A percentile compares a stretch with the other conserved stretches of the same genome.
phyloP scores from a whole-genome alignment of 139 green algal genomes.

The Coelastrella sp. region DNA sequence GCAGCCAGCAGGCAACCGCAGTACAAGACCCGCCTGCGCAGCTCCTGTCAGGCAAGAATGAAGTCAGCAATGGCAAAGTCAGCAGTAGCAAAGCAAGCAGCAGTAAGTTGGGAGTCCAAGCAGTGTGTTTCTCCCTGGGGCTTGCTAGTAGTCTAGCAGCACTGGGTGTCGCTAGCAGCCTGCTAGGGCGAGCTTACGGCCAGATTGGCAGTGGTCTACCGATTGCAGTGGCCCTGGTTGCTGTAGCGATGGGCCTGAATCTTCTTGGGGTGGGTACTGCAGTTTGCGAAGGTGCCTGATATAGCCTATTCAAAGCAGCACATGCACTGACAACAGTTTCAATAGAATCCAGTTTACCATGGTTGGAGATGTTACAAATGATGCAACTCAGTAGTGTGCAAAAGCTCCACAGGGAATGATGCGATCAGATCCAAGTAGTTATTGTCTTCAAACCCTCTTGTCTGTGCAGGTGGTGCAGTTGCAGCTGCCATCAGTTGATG shows the following conservation, averaged over 20 bases:
- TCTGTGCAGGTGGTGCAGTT: slow-evolving; percentile 75
- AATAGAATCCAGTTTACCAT: too few relatives aligned
- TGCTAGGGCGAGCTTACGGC: slow-evolving; percentile 88
- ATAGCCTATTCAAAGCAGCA: too few relatives aligned
- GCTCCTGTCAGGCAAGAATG: too few relatives aligned
- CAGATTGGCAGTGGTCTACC: slow-evolving; percentile 60
- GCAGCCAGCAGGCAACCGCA: slow-evolving; percentile 2
- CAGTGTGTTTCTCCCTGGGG: slow-evolving; percentile 82
- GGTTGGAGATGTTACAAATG: too few relatives aligned
- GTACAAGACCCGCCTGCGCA: not conserved
- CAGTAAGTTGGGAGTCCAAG: slow-evolving; percentile 47
- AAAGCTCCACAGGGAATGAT: too few relatives aligned
- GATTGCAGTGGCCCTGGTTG: slow-evolving; percentile 71
- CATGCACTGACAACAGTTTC: too few relatives aligned
- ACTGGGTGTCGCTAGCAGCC: slow-evolving; percentile 81
- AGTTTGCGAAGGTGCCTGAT: not conserved
- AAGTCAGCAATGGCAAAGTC: not conserved
- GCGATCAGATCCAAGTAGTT: too few relatives aligned
- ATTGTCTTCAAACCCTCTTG: too few relatives aligned
- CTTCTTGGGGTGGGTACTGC: slow-evolving; percentile 79
- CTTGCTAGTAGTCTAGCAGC: slow-evolving; percentile 90
- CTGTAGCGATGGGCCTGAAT: slow-evolving; percentile 95
- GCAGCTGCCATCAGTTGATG: slow-evolving; percentile 82
- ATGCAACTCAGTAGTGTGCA: too few relatives aligned
- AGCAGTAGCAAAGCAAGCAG: not conserved